phyloP scores from a whole-genome alignment of 164 flowering plant species.

The Akebia trifoliata region DNA sequence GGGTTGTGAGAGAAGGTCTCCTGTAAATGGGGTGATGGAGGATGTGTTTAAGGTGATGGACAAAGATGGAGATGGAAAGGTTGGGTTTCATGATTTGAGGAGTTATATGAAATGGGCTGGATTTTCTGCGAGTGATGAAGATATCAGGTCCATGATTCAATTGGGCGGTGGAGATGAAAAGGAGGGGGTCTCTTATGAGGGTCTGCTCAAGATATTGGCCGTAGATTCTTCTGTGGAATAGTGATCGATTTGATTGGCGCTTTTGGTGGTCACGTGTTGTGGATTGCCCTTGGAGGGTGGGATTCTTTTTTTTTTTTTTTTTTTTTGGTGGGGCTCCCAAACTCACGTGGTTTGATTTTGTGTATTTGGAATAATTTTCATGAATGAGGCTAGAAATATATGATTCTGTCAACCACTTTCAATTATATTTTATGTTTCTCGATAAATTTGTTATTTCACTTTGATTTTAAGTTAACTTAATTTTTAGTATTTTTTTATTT shows the following conservation, averaged over 20 bases:
- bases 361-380: too few species aligned
- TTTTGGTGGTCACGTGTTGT: not conserved
- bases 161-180: constrained; percentile 58
- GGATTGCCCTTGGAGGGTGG: too few species aligned
- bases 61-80: constrained; percentile 77
- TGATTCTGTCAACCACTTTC: too few species aligned
- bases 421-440: too few species aligned
- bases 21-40: constrained; percentile 36
- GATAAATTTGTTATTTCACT: too few species aligned
- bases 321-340: too few species aligned
- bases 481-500: too few species aligned
- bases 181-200: constrained; percentile 52
- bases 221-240: constrained; percentile 20
- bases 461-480: too few species aligned
- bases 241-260: too few species aligned
- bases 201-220: constrained; percentile 54
- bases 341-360: too few species aligned
- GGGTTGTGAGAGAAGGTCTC: constrained; percentile 5
- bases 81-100: constrained; percentile 63
- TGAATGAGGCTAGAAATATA: too few species aligned
- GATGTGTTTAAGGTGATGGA: constrained; percentile 71
- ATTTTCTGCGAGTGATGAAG: constrained; percentile 52
- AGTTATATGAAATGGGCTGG: constrained; percentile 57
- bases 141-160: constrained; percentile 59
- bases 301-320: too few species aligned